Base-by-base conservation (phyloP, 192 early-diverging fungal genomes). In the Coemansia interrupta region DNA sequence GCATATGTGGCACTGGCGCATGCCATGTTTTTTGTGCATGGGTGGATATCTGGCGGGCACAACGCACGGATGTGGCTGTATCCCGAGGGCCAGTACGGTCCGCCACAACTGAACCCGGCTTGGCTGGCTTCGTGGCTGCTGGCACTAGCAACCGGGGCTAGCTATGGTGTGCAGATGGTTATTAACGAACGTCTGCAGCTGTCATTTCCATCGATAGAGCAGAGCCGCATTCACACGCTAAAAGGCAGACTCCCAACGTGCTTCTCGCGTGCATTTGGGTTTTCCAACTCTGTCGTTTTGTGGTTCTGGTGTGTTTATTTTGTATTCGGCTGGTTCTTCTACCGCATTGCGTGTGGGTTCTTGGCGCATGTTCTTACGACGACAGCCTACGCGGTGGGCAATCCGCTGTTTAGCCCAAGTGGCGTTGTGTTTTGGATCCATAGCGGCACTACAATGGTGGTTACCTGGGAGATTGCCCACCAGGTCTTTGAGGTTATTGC, bases 381-480 rank as follows among this genome's bases (percentile, higher is more conserved):
- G 6, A 68, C 76, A 4, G 54, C 70, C 19, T 79, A 79, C 29
- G 60, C 43, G 26, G 66, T 73, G 24, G 61, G 66, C 23, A 79
- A 72, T 24, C 76, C 76, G 39, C 51, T 79, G 58, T 55, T 72
- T 14, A 79, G 76, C 30, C 54, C 43, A 24, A 48, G 63, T 24
- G 49, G 29, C 15, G 40, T 73, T 4, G 38, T 40, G 46, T 73
- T 73, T 18, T 79, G 70, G 76, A 61, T 79, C 11, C 70, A 63
- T 19, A 63, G 59, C 30, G 46, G 66, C 36, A 62, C 63, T 36
- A 40, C 68, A 48, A 61, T 52, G 17, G 58, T 61, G 20, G 58
- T 73, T 17, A 58, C 59, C 9, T 79, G 76, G 76, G 76, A 79
- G 58, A 51, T 73, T 42, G 64, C 76, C 5, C 76, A 79, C n/a